Base-by-base conservation (phyloP, 2,329 filamentous ascomycete genomes). In the Alternaria triticina region DNA sequence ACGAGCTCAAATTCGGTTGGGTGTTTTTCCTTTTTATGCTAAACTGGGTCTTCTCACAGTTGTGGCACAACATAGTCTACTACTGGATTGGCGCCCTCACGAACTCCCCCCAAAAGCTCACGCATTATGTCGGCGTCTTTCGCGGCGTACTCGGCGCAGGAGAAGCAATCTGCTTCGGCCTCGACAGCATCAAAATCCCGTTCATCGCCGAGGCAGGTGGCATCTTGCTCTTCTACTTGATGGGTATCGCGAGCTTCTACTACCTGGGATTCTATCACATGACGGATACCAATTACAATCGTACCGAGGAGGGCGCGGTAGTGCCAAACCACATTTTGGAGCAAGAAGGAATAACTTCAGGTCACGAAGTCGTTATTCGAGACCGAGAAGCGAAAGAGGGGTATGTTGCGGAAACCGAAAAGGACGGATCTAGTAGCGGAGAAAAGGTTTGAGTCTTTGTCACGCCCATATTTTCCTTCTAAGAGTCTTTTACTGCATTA, bases 11-110 rank as follows among this genome's bases (percentile, higher is more conserved):
- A 33, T 76, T 76, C 25, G 70, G 71, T 23, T 75, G 72, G 73
- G 68, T 75, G 8, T 75, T 76, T 49, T 62, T 74, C 8, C 71
- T 76, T 15, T 76, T 76, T 57, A 76, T 74, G 69, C 59, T 76
- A 47, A 76, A 62, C 23, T 76, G 74, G 74, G 72, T 74, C 15
- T 74, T 69, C 56, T 74, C 71, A 30, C 72, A 76, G 65, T 62
- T 77, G 5, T 77, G 73, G 73, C 73, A 77, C 60, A 74, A 76
- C 49, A 74, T 76, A 15, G 71, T 75, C 8, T 74, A 75, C 64
- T 77, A 76, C 63, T 77, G 69, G 71, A 74, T 76, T 47, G 74
- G 74, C n/a, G 71, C 72, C 4, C 56, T 76, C 27, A 75, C 74
- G 12, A 77, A 75, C 59, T 75, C 74, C 3, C 74, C 74, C 3